Conservation (phyloP, 805 yeast species). For the Candida silvatica region DNA sequence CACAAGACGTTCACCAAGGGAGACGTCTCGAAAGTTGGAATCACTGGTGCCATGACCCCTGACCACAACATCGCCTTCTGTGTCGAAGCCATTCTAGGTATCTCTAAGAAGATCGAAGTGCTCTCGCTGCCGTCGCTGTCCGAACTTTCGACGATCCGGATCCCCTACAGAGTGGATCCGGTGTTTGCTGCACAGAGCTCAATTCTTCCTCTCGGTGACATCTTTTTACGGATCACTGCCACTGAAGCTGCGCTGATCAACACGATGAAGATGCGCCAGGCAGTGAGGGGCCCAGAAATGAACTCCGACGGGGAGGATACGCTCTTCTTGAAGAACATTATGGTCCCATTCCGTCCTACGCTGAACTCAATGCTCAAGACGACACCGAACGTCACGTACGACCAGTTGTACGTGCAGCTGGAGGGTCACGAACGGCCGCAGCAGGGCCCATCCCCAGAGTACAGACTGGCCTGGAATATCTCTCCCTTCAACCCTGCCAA, state of each 20-base stretch:
- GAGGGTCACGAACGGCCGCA: conserved; percentile 67
- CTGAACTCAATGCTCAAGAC: conserved; percentile 86
- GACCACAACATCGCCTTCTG: conserved; percentile 19
- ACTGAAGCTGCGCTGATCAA: conserved; percentile 47
- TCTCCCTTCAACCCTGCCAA: conserved; percentile 29
- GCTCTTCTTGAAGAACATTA: conserved; percentile 60
- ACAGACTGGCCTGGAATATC: conserved; percentile 42
- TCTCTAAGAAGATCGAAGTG: conserved; percentile 17
- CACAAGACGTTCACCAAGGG: conserved; percentile 55
- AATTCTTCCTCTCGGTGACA: conserved; percentile 36
- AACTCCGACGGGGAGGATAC: conserved; percentile 33
- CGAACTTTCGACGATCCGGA: conserved; percentile 42
- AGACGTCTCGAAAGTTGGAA: conserved; percentile 37
- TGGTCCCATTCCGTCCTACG: conserved; percentile 72
- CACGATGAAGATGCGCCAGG: conserved; percentile 35
- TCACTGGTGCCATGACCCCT: conserved; percentile 30
- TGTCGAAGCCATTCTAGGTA: conserved; percentile 21
- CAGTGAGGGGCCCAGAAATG: conserved; percentile 20
- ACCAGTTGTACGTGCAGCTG: conserved; percentile 56
- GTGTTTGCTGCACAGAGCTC: conserved; percentile 34
- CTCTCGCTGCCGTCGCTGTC: conserved; percentile 54
- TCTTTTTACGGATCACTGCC: conserved; percentile 45
- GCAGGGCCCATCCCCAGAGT: conserved; percentile 37
- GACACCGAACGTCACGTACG: conserved; percentile 44
- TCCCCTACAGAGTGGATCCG: conserved; percentile 35